These are phyloP conservation scores for Metschnikowia continentalis DNA, from an alignment of 805 yeast species.

Conservation along the genomic window DNA sequence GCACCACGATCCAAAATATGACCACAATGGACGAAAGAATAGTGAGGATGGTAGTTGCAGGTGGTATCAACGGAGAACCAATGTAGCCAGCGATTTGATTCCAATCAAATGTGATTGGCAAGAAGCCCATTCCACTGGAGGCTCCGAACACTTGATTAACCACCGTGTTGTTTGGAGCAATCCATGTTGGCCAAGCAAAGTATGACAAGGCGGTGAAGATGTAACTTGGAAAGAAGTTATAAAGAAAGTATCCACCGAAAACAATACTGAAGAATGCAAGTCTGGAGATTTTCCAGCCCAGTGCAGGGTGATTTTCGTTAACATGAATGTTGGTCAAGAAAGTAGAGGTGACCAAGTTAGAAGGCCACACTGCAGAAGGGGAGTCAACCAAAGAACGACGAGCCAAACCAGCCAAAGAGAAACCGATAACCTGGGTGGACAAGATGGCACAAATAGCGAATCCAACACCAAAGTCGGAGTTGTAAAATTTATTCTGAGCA, in stretches of 20 bases:
- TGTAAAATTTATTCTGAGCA: constrained; percentile 48
- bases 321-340: constrained; percentile 50
- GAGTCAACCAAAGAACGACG: constrained; percentile 60
- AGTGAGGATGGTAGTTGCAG: constrained; percentile 48
- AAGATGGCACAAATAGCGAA: constrained; percentile 49
- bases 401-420: constrained; percentile 61
- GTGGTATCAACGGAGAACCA: constrained; percentile 64
- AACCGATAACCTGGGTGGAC: constrained; percentile 62
- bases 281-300: constrained; percentile 53
- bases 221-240: constrained; percentile 27
- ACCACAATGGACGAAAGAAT: constrained; percentile 31
- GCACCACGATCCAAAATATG: constrained; percentile 48
- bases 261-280: constrained; percentile 17
- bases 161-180: constrained; percentile 53
- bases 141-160: constrained; percentile 65
- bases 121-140: constrained; percentile 55
- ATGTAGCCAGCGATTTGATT: constrained; percentile 52
- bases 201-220: constrained; percentile 54
- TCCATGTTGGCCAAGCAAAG: constrained; percentile 67
- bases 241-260: constrained; percentile 9
- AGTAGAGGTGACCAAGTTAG: constrained; percentile 55
- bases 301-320: constrained; percentile 47
- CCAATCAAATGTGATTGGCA: constrained; percentile 72
- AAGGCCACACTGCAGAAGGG: constrained; percentile 69
- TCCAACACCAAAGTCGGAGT: constrained; percentile 46